Evolutionary conservation across 2,329 filamentous ascomycete genomes (phyloP).

Genomic region (Colletotrichum neosansevieriae): DNA sequence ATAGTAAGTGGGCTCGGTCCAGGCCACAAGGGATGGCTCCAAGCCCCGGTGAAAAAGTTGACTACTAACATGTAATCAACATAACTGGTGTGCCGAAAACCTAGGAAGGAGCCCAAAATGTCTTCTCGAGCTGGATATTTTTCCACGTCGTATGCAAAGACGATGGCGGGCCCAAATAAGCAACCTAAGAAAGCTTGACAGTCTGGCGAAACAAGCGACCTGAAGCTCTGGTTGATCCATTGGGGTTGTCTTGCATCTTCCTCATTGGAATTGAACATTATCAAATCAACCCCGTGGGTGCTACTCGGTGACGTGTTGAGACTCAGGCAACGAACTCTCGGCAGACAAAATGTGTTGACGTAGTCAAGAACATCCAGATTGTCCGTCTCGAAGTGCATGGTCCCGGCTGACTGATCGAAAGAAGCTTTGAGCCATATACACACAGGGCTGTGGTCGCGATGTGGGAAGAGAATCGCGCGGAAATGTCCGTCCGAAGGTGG

Average conservation of each 20-base stretch:
- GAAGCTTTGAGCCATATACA: not conserved
- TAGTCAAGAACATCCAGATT: accelerated
- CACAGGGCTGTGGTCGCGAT: not conserved
- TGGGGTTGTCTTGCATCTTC: not conserved
- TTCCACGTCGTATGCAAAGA: no score
- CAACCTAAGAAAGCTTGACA: not conserved
- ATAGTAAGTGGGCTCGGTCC: no score
- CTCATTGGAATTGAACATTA: not conserved
- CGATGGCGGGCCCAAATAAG: not conserved
- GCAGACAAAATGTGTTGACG: not conserved
- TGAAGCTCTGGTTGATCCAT: not conserved
- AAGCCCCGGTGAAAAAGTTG: no score
- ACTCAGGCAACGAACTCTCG: not conserved
- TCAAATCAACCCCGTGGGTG: not conserved
- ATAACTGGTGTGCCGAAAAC: no score
- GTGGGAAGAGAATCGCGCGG: not conserved
- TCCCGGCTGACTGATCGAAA: not conserved
- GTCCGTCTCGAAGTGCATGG: not conserved
- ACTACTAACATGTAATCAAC: no score
- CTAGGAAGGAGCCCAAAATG: no score
- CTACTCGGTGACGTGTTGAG: not conserved
- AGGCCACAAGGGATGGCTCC: no score
- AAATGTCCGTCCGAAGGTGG: not conserved
- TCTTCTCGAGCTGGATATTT: no score
- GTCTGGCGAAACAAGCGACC: not conserved